These are phyloP conservation scores for Ligustrum vulgare DNA, from an alignment of 257 asterid species.

Conservation along the genomic window DNA sequence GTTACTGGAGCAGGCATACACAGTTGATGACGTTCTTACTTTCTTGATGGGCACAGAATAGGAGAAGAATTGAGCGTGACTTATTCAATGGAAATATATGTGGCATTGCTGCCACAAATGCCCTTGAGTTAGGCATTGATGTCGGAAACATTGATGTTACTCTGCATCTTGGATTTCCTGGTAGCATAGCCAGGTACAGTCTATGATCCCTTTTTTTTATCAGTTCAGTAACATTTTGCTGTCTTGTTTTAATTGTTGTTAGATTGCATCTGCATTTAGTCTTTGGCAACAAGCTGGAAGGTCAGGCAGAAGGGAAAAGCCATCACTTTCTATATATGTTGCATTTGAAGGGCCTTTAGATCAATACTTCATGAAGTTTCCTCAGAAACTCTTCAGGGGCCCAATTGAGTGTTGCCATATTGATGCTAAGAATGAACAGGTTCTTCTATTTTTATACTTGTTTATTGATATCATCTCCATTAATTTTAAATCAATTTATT, in stretches of 20 bases:
- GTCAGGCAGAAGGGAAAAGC: conserved; percentile 88
- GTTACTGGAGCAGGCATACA: conserved; percentile 7
- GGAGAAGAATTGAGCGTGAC: conserved; percentile 84
- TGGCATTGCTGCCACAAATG: conserved; percentile 95
- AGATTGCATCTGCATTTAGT: conserved; percentile 38
- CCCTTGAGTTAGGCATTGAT: conserved; percentile 97
- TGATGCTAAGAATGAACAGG: conserved; percentile 90
- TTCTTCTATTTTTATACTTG: conserved; percentile 16
- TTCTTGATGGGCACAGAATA: conserved; percentile 59
- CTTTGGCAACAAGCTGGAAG: conserved; percentile 99
- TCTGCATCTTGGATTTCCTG: conserved; percentile 97
- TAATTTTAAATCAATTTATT: conserved; percentile 14
- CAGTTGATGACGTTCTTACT: conserved; percentile 21
- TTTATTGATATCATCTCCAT: conserved; percentile 4
- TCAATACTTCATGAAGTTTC: conserved; percentile 93
- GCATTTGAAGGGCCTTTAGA: conserved; percentile 97
- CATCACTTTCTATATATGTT: conserved; percentile 87
- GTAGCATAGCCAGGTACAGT: conserved; percentile 85
- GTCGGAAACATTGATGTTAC: conserved; percentile 95
- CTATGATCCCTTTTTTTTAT: conserved; percentile 17
- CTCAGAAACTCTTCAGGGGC: conserved; percentile 79
- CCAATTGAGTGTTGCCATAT: conserved; percentile 89
- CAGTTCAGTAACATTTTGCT: conserved; percentile 16
- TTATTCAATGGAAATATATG: conserved; percentile 71
- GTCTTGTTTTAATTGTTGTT: conserved; percentile 20